Conservation (phyloP, 2,329 filamentous ascomycete genomes). For the Calonectria pteridis region DNA sequence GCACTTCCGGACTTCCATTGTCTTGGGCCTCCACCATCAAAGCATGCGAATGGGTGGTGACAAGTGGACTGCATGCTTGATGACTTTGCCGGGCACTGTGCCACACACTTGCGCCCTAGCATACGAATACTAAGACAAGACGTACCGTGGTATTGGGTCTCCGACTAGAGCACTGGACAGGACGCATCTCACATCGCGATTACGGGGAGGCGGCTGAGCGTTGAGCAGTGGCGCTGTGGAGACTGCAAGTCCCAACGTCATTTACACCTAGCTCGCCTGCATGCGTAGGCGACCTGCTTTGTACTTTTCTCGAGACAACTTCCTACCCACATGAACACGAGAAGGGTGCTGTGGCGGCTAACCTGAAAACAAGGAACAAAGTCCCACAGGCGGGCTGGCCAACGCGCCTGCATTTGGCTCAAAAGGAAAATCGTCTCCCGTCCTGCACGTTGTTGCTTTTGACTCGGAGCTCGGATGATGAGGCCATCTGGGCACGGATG, state of each 20-base stretch:
- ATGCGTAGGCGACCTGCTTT: background rate
- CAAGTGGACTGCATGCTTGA: background rate
- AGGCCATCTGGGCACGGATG: background rate
- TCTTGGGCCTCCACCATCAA: background rate
- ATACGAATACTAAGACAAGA: background rate
- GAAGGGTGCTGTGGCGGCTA: background rate
- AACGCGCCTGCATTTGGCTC: background rate
- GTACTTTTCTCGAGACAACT: slow-evolving; percentile 12
- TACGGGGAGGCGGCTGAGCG: slow-evolving; percentile 6
- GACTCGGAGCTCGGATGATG: slow-evolving; percentile 20
- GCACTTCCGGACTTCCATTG: background rate
- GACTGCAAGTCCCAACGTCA: slow-evolving; percentile 6
- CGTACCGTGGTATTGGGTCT: background rate
- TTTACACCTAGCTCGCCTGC: background rate
- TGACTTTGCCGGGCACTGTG: background rate
- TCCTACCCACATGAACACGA: slow-evolving; percentile 3
- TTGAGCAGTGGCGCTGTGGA: background rate
- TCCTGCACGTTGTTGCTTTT: slow-evolving; percentile 36
- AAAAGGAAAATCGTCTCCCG: slow-evolving; percentile 15
- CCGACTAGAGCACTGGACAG: background rate
- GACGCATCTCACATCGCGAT: background rate
- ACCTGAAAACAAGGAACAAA: slow-evolving; percentile 9
- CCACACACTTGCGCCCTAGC: background rate
- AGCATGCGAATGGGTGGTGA: background rate
- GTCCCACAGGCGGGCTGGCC: background rate